Evolutionary conservation across 495 filamentous ascomycete species (phyloP).

Genomic region (Lineolata rhizophorae): DNA sequence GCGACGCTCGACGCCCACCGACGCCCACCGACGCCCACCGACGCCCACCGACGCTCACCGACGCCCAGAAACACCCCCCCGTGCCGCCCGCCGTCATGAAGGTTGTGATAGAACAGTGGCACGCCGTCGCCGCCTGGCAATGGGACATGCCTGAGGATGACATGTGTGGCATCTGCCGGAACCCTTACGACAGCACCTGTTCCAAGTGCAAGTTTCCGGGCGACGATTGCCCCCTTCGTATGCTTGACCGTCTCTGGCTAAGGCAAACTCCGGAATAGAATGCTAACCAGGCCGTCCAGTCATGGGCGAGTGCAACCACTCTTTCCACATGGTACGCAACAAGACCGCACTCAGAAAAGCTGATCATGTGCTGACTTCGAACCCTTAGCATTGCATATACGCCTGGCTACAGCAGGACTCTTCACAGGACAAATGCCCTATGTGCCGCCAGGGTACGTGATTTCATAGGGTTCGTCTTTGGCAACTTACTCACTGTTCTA

Average conservation of each 20-base stretch:
- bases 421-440: slow-evolving; percentile 84
- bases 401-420: slow-evolving; percentile 92
- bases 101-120: slow-evolving; percentile 80
- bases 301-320: slow-evolving; percentile 86
- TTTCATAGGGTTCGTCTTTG: too few relatives aligned
- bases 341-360: slow-evolving; percentile 4
- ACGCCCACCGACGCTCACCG: not conserved
- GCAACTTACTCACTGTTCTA: too few relatives aligned
- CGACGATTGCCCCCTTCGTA: slow-evolving; percentile 82
- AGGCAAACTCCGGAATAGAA: not conserved
- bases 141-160: slow-evolving; percentile 98
- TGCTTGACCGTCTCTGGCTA: slow-evolving; percentile 23
- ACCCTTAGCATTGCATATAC: slow-evolving; percentile 74
- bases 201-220: slow-evolving; percentile 95
- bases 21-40: slow-evolving; percentile 1
- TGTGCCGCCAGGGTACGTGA: slow-evolving; percentile 98
- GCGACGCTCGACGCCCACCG: too few relatives aligned
- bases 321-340: slow-evolving; percentile 72
- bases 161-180: slow-evolving; percentile 94
- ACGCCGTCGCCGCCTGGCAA: slow-evolving; percentile 83
- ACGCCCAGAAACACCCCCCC: slow-evolving; percentile 5
- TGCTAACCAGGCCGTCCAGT: slow-evolving; percentile 28
- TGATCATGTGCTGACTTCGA: slow-evolving; percentile 7
- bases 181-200: slow-evolving; percentile 93
- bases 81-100: slow-evolving; percentile 43